Evolutionary conservation across 306 rosid species (phyloP).

Genomic region (Casuarina cunninghamiana): DNA sequence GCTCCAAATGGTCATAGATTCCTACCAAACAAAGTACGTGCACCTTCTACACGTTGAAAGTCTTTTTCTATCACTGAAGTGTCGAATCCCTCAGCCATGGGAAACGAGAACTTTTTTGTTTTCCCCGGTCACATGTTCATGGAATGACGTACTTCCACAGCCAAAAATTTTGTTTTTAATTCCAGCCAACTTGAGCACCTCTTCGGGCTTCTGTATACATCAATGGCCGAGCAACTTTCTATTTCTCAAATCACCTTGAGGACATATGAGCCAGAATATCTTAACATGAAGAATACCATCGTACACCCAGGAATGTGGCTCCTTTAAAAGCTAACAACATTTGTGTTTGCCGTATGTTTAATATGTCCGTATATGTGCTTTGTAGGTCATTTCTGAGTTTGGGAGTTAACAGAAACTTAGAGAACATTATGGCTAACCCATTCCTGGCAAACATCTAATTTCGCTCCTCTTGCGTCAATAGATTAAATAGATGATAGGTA

Average conservation of each 20-base stretch:
- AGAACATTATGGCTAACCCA: background rate
- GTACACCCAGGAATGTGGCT: background rate
- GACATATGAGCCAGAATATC: background rate
- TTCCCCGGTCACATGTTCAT: background rate
- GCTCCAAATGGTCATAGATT: no score
- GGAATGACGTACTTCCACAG: background rate
- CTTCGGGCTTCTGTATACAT: background rate
- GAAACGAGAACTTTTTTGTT: no score
- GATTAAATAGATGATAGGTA: no score
- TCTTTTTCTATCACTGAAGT: no score
- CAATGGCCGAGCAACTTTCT: background rate
- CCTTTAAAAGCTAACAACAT: background rate
- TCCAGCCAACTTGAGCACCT: background rate
- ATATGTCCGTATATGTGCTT: background rate
- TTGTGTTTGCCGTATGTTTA: background rate
- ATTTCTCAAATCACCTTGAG: background rate
- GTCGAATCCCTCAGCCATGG: no score
- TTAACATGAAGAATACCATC: background rate
- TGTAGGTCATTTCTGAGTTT: background rate
- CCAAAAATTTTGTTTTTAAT: background rate
- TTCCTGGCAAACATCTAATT: no score
- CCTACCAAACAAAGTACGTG: no score
- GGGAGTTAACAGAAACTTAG: background rate
- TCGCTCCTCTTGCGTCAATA: no score
- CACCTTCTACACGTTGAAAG: no score